Evolutionary conservation across 176 grass and related monocot species (phyloP), one percentile per base, ranked within the genome.

Genomic region (Puccinellia tenuiflora): DNA sequence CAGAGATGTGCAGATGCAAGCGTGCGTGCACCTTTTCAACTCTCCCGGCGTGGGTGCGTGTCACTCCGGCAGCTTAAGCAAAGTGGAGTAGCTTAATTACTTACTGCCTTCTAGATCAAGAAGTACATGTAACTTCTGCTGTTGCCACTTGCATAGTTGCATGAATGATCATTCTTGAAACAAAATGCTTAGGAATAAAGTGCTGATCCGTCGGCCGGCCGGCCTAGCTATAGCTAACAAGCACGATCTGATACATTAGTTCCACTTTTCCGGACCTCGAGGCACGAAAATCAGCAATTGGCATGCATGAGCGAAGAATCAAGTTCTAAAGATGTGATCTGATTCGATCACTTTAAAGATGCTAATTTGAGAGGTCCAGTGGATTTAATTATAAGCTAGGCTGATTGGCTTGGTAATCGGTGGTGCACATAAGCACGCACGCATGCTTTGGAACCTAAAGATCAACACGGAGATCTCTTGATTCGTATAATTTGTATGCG

Each of bases 21-120:
- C 46, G 46, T 84, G 81, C 46, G 46, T 84, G 75, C 68, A 75
- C 35, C 76, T 80, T 88, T 90, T 38, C 33, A 34, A 34, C 33
- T 34, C 33, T 34, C 33, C 3, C 33, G 33, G 33, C 33, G 33
- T 34, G 33, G 3, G 33, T 34, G 33, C 33, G 33, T 2, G 33
- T 34, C 33, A 34, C 33, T 34, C 33, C 33, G 33, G 3, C 3
- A 34, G 33, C 33, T 34, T 34, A 34, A 4, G 33, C 33, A 34
- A n/a, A n/a, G n/a, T n/a, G 4, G 33, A 38, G 35, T 38, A 38
- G 35, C 3, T 38, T 38, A 38, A 2, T 42, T 9, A 54, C 22
- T 40, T 42, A 31, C 7, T 22, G 21, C 43, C 29, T 37, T 80
- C 61, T 24, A 47, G 8, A 37, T 29, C 29, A 37, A 37, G 20